Conservation (phyloP, 1,284 basidiomycete species). For the Microstroma glucosiphilum region DNA sequence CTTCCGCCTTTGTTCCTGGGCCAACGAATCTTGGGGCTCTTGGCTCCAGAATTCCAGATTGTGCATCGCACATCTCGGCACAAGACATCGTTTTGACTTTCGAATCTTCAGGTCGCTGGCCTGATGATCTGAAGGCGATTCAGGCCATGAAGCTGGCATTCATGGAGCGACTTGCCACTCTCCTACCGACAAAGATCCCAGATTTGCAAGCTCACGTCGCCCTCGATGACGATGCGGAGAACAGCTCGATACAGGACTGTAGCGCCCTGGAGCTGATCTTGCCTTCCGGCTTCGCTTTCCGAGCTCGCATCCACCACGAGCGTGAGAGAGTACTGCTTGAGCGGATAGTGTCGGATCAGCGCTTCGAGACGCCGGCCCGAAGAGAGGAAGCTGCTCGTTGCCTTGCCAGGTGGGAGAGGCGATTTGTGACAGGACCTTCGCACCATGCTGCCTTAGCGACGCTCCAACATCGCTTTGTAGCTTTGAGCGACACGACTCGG, state of each 20-base stretch:
- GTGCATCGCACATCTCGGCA: conserved; percentile 52
- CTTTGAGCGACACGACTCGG: conserved; percentile 76
- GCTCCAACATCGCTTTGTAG: conserved; percentile 70
- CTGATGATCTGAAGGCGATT: conserved; percentile 83
- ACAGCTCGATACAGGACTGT: conserved; percentile 61
- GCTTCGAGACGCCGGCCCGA: conserved; percentile 39
- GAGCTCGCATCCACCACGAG: conserved; percentile 76
- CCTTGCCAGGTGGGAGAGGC: conserved; percentile 61
- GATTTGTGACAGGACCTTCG: conserved; percentile 70
- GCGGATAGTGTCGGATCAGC: conserved; percentile 57
- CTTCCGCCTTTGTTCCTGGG: conserved; percentile 66
- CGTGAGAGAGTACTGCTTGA: conserved; percentile 75
- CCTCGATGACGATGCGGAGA: conserved; percentile 55
- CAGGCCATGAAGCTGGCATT: conserved; percentile 94
- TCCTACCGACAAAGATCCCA: conserved; percentile 27
- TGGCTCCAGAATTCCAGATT: conserved; percentile 43
- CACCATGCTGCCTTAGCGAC: conserved; percentile 80
- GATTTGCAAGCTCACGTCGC: conserved; percentile 19
- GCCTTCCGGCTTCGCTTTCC: conserved; percentile 79
- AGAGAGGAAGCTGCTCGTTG: conserved; percentile 62
- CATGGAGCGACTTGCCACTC: conserved; percentile 42
- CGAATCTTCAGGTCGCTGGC: conserved; percentile 82
- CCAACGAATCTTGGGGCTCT: conserved; percentile 54
- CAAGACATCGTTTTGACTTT: conserved; percentile 55
- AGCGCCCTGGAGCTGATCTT: conserved; percentile 71